These are phyloP conservation scores for Metrosideros polymorpha DNA, from an alignment of 441 rosid species.

Conservation along the genomic window DNA sequence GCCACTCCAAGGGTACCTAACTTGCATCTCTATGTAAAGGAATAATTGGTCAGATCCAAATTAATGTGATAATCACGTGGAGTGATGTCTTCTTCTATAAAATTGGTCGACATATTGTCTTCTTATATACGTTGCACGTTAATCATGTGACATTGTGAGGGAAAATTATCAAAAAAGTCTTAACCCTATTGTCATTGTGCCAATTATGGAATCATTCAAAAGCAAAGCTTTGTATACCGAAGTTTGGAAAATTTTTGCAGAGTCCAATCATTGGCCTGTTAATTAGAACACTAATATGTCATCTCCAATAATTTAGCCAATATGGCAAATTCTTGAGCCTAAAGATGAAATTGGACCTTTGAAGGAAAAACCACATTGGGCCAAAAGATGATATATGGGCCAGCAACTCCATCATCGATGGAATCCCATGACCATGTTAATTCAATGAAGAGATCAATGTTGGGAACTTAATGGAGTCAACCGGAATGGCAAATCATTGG, in stretches of 20 bases:
- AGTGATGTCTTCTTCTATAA: background rate
- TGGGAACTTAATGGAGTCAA: background rate
- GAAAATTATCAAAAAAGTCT: too few species aligned
- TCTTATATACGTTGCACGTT: background rate
- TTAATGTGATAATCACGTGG: background rate
- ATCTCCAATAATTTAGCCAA: background rate
- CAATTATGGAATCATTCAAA: too few species aligned
- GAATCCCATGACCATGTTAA: background rate
- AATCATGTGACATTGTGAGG: background rate
- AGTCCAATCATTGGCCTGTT: background rate
- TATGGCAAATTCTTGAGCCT: background rate
- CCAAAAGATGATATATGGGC: background rate
- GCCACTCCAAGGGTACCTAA: conserved; percentile 25
- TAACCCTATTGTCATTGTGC: too few species aligned
- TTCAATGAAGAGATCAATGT: background rate
- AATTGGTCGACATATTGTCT: background rate
- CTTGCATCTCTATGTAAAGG: background rate
- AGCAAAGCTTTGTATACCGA: too few species aligned
- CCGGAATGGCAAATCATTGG: background rate
- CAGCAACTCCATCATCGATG: background rate
- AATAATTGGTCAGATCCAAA: background rate
- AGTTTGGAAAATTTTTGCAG: background rate
- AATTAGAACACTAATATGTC: background rate
- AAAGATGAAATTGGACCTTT: background rate
- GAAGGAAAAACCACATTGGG: background rate